phyloP scores from a whole-genome alignment of 148 eudicot species.

The Vaccinium darrowii region DNA sequence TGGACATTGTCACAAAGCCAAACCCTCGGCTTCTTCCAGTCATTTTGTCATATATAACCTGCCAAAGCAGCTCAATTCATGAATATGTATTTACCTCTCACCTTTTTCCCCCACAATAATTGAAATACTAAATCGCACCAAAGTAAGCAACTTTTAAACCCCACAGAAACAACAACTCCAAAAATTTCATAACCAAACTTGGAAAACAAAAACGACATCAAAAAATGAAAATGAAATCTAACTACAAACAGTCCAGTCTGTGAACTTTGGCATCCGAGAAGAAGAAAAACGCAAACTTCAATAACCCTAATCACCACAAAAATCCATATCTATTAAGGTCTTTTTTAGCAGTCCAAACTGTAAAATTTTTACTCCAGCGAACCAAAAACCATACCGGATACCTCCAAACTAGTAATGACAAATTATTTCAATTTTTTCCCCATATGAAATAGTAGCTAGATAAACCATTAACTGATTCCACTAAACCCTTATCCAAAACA shows the following conservation, averaged over 20 bases:
- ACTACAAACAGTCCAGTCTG: background rate
- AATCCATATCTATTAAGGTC: background rate
- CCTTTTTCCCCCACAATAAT: background rate
- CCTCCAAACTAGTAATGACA: background rate
- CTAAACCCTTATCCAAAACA: background rate
- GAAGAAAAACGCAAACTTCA: background rate
- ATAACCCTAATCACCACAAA: background rate
- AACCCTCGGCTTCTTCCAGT: constrained; percentile 96
- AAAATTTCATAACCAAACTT: background rate
- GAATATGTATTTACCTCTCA: background rate
- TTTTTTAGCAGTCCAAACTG: too few species aligned
- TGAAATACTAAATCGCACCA: background rate
- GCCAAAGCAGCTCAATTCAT: constrained; percentile 15
- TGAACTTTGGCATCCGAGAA: background rate
- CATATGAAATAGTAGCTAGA: background rate
- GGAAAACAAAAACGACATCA: background rate
- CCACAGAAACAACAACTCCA: background rate
- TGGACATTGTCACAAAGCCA: constrained; percentile 96
- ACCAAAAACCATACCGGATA: background rate
- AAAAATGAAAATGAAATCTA: too few species aligned
- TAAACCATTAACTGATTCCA: background rate
- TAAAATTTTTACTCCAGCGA: too few species aligned
- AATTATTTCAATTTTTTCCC: background rate
- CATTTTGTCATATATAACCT: constrained; percentile 91
- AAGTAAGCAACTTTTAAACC: background rate